Base-by-base conservation (phyloP, 257 asterid species). In the Lithospermum erythrorhizon region DNA sequence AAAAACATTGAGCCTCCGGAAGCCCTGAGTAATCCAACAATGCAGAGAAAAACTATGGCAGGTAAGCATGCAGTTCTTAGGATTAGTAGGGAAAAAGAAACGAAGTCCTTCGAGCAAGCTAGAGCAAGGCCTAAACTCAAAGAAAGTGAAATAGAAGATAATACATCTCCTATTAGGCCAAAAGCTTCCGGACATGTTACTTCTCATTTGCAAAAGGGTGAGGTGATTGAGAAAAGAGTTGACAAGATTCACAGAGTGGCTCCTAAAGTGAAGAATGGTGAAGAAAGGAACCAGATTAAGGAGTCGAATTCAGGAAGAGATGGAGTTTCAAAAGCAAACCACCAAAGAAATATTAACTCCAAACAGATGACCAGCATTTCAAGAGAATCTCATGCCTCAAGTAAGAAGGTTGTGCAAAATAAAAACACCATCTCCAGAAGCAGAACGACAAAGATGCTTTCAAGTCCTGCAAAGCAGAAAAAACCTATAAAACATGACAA, bases 151-250 rank as follows among this genome's bases (percentile, higher is more conserved):
- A 22, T n/a, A 35, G 67, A 19, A 68, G 72, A 75, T 37, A 62
- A 73, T 19, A 59, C 17, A 16, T 70, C 79, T 56, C 27, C 72
- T 53, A 62, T 59, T 66, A 76, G 30, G 70, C 58, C 7, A 21
- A 74, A 63, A 57, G 71, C 73, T 61, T 51, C 65, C 16, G 66
- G 55, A 59, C 81, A 74, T 49, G 58, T 29, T 62, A 70, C 62
- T 60, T 65, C 81, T 27, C 73, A 60, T 70, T 48, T 69, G 55
- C 80, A 57, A 66, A 84, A 68, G 73, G 75, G 74, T 65, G 83
- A 76, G 52, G 69, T 21, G 24, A 49, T 25, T 23, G 72, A 71
- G 55, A 66, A 57, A 47, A 73, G 61, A 71, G 72, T 65, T 30
- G 81, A 71, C 19, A 67, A 61, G 55, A 61, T 52, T 27, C 22